Evolutionary conservation across 2,329 filamentous ascomycete genomes (phyloP).

Genomic region (Apiospora saccharicola): DNA sequence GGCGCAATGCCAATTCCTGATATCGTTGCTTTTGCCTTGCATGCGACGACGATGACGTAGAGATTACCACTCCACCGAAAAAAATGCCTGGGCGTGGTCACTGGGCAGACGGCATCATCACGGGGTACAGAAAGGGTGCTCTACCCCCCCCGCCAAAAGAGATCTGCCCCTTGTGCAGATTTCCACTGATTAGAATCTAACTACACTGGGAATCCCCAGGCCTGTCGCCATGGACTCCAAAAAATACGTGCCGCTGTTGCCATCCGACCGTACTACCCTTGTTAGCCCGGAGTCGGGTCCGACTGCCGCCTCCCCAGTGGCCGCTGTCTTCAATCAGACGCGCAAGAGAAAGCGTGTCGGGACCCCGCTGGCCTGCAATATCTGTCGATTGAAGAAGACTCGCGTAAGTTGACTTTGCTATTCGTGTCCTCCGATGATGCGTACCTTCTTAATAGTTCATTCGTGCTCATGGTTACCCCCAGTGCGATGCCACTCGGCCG

Average conservation of each 20-base stretch:
- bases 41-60: neutral
- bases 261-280: neutral
- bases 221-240: neutral
- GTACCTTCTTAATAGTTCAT: no score
- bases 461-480: neutral
- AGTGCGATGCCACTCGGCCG: conserved; percentile 24
- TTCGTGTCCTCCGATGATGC: no score
- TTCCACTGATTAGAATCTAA: neutral
- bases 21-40: neutral
- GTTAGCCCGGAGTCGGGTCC: neutral
- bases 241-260: neutral
- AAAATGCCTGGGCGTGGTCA: neutral
- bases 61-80: neutral
- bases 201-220: neutral
- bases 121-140: neutral
- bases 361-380: conserved; percentile 22
- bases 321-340: neutral
- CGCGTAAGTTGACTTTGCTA: conserved; percentile 8
- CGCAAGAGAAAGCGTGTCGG: conserved; percentile 21
- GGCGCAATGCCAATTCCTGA: neutral
- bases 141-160: no score
- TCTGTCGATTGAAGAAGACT: conserved; percentile 22
- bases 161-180: no score
- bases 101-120: neutral
- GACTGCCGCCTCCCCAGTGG: neutral